Percentiles rank a stretch among this genome's conserved stretches.
These are phyloP conservation scores for Ogataea thermomethanolica DNA, from an alignment of 805 yeast species.

Conservation along the genomic window DNA sequence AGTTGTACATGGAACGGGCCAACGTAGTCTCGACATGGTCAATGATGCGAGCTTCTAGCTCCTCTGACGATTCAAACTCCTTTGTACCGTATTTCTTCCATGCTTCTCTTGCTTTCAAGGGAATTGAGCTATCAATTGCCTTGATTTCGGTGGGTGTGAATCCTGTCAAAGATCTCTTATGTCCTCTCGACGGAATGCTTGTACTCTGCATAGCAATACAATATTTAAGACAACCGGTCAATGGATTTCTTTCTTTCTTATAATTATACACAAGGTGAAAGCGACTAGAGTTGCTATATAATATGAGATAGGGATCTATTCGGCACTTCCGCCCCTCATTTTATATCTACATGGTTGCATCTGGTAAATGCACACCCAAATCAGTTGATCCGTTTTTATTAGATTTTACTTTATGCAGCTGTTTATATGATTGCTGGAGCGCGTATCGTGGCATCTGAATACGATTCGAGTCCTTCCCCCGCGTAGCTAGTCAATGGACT, in stretches of 20 bases:
- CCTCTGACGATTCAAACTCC: constrained; percentile 47
- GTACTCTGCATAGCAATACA: neutral
- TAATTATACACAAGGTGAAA: neutral
- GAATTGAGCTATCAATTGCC: constrained; percentile 77
- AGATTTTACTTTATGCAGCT: neutral
- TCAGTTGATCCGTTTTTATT: constrained; percentile 5
- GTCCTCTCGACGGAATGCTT: constrained; percentile 27
- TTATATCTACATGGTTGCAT: constrained; percentile 6
- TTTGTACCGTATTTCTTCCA: constrained; percentile 71
- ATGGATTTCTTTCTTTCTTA: too few species aligned
- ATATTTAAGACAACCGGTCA: too few species aligned
- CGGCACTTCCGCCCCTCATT: constrained; percentile 4
- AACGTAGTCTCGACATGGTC: constrained; percentile 86
- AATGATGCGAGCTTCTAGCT: constrained; percentile 66
- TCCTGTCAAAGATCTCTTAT: constrained; percentile 81
- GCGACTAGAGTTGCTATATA: neutral
- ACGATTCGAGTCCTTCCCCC: constrained; percentile 63
- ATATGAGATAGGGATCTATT: neutral
- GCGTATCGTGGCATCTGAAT: constrained; percentile 15
- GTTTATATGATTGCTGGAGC: constrained; percentile 2
- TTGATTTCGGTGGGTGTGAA: constrained; percentile 87
- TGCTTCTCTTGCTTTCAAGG: constrained; percentile 66
- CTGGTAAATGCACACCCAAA: constrained; percentile 9
- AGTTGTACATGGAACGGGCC: constrained; percentile 89
- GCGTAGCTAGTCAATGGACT: constrained; percentile 68